Evolutionary conservation across 148 eudicot genomes (phyloP), one percentile per base, ranked within the genome.

Genomic region (Silene conica): DNA sequence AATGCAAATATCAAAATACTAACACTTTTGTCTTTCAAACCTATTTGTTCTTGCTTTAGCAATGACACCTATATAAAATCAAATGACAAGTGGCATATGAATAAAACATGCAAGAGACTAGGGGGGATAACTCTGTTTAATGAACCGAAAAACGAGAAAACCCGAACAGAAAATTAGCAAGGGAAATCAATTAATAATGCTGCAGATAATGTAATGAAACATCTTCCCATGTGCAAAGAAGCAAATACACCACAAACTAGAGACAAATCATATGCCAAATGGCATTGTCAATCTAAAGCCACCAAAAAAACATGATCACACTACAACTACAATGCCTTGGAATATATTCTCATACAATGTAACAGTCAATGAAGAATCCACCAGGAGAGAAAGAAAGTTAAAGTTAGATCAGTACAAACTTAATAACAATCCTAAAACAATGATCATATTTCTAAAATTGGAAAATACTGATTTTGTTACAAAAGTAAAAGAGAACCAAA

Each of bases 401-500:
- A 38, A 38, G 43, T 38, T 38, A 38, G 43, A n/a, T 56, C 19
- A 56, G 60, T 25, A 63, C 67, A 63, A 63, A 18, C 18, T 11
- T 43, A n/a, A 63, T 6, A 28, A 58, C 20, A 7, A 19, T 58
- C 41, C 18, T 13, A 38, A 38, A 38, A 56, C 16, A 21, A 73
- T 48, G 22, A 59, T 26, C 15, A 25, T 34, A 16, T 56, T 31
- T 20, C 61, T 67, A 28, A 59, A 64, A 26, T 18, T 46, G 14
- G 46, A 78, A 78, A 67, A 23, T 60, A n/a, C 19, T 50, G 6
- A 20, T 18, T 45, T 48, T 26, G 64, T 23, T 26, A 31, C 60
- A 28, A 77, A 72, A n/a, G 65, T 56, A 10, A 66, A 66, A 63
- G 26, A 56, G 13, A 46, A 26, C 31, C 57, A 63, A 76, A 63